Evolutionary conservation across 2,329 filamentous ascomycete genomes (phyloP).

Genomic region (Claviceps humidiphila): DNA sequence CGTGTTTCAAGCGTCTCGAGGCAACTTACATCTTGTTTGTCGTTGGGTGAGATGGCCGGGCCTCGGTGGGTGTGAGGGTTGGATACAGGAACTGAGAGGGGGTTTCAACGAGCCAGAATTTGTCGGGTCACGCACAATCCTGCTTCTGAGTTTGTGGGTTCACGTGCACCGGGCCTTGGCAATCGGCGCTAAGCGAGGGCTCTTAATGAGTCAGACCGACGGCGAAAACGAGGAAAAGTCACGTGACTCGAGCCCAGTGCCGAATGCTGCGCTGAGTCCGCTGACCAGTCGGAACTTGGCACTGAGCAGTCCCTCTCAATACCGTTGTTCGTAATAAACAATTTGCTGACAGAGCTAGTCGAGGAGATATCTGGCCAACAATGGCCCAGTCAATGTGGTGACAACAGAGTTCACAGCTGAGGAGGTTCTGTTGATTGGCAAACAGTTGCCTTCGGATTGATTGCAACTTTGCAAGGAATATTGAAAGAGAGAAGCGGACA

Average conservation of each 20-base stretch:
- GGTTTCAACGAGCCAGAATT: constrained; percentile 28
- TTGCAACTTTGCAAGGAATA: too few species aligned
- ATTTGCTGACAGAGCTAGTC: too few species aligned
- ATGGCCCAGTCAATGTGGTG: too few species aligned
- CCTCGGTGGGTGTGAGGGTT: constrained; percentile 23
- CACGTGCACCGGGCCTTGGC: constrained; percentile 22
- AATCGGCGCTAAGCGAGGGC: constrained; percentile 27
- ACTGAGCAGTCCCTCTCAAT: too few species aligned
- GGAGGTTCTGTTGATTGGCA: too few species aligned
- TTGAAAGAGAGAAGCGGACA: too few species aligned
- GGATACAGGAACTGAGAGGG: constrained; percentile 25
- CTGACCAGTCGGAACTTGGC: too few species aligned
- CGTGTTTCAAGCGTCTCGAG: neutral
- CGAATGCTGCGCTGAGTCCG: too few species aligned
- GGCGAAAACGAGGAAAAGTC: neutral
- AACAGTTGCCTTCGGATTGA: too few species aligned
- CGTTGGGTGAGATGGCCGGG: constrained; percentile 28
- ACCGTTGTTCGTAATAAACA: too few species aligned
- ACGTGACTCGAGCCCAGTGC: constrained; percentile 8
- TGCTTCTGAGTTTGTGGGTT: constrained; percentile 28
- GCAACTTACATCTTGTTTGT: constrained; percentile 32
- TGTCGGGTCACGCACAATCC: constrained; percentile 23
- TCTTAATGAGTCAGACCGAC: constrained; percentile 15
- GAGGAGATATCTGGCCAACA: too few species aligned
- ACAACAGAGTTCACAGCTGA: too few species aligned